Conservation (phyloP, 257 asterid genomes). For the Voacanga thouarsii region DNA sequence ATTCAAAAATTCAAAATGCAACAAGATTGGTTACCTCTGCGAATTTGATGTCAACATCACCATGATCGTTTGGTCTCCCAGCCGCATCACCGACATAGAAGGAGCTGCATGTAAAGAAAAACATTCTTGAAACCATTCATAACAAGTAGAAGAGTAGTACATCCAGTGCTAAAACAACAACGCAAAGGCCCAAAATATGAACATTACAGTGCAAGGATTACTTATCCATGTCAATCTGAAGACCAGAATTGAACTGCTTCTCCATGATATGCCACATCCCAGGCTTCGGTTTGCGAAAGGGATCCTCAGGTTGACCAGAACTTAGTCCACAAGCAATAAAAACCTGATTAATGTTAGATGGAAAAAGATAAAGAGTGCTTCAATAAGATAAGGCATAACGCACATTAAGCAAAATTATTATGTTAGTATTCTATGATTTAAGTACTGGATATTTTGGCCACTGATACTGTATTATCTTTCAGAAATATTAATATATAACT, state of each 20-base stretch:
- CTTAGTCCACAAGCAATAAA: conserved; percentile 88
- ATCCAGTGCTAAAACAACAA: not conserved
- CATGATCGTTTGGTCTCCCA: conserved; percentile 81
- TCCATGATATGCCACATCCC: conserved; percentile 97
- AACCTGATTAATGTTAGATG: conserved; percentile 48
- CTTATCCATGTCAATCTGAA: conserved; percentile 70
- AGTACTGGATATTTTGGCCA: not conserved
- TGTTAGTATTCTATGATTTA: not conserved
- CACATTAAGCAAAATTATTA: not conserved
- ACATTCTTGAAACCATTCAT: not conserved
- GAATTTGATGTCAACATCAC: conserved; percentile 86
- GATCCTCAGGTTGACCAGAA: conserved; percentile 53
- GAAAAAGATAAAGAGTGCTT: not conserved
- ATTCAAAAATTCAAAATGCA: conserved; percentile 1
- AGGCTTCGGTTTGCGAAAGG: conserved; percentile 80
- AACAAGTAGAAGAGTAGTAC: not conserved
- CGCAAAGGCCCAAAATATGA: not conserved
- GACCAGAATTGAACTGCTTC: conserved; percentile 84
- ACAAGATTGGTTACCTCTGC: conserved; percentile 55
- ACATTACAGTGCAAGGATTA: conserved; percentile 28
- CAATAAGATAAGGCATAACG: not conserved
- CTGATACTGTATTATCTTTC: not conserved
- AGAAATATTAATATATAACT: not conserved
- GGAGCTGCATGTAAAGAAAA: conserved; percentile 47
- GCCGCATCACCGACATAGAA: conserved; percentile 99